Percentiles rank a stretch among this genome's conserved stretches.
Evolutionary conservation across 495 filamentous ascomycete genomes (phyloP).

Genomic region (Peziza echinospora): DNA sequence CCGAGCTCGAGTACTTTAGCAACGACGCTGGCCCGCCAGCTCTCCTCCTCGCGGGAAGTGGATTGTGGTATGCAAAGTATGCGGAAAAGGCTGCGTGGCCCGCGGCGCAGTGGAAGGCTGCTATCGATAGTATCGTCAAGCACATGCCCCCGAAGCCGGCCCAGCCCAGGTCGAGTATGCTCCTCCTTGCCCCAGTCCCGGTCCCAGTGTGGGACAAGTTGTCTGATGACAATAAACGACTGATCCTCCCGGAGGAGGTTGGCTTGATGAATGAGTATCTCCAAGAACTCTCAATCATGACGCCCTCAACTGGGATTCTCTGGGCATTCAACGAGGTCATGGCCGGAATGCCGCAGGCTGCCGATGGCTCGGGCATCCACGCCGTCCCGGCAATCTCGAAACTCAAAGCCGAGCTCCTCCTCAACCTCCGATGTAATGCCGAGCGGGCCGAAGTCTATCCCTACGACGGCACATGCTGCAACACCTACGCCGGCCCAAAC

Average conservation of each 20-base stretch:
- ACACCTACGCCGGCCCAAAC: slow-evolving; percentile 21
- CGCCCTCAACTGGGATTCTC: slow-evolving; percentile 20
- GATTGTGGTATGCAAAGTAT: slow-evolving; percentile 36
- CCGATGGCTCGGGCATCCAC: slow-evolving; percentile 32
- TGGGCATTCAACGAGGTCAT: slow-evolving; percentile 33
- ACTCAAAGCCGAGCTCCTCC: slow-evolving; percentile 30
- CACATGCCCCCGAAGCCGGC: slow-evolving; percentile 15
- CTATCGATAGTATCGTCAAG: slow-evolving; percentile 24
- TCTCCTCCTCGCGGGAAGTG: slow-evolving; percentile 28
- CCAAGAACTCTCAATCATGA: slow-evolving; percentile 22
- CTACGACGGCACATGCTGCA: slow-evolving; percentile 38
- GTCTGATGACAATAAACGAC: slow-evolving; percentile 24
- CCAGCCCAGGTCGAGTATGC: slow-evolving; percentile 17
- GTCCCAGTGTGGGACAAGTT: slow-evolving; percentile 31
- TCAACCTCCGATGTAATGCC: slow-evolving; percentile 38
- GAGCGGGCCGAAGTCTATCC: slow-evolving; percentile 24
- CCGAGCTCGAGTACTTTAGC: slow-evolving; percentile 20
- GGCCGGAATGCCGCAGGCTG: slow-evolving; percentile 17
- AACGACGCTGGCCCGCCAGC: slow-evolving; percentile 12
- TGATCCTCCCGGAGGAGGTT: slow-evolving; percentile 31
- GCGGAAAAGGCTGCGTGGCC: slow-evolving; percentile 25
- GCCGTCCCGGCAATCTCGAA: slow-evolving; percentile 27
- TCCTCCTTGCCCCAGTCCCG: slow-evolving; percentile 33
- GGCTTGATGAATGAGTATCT: slow-evolving; percentile 35
- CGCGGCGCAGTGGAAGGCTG: slow-evolving; percentile 26